Base-by-base conservation (phyloP, 768 basidiomycete genomes). In the Termitomyces sp. region DNA sequence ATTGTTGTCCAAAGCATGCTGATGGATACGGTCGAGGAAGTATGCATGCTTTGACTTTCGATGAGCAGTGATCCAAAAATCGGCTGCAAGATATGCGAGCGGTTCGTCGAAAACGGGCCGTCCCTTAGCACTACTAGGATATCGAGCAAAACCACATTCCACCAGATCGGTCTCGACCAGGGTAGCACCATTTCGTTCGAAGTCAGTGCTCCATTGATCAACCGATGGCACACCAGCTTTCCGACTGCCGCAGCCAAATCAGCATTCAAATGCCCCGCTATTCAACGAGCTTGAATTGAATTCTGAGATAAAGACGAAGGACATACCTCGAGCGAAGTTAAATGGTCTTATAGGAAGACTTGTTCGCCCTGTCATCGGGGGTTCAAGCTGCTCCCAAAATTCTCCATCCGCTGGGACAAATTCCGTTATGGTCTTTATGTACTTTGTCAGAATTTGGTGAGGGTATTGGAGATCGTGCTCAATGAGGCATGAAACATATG, bases 1-100 rank as follows among this genome's bases (percentile, higher is more conserved):
- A n/a, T 56, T 46, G 24, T 18, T 33, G 4, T 46, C 18, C 13
- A 22, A 6, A 33, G 56, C 20, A n/a, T 36, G 5, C 32, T 42
- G 11, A 28, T 45, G 42, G 2, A 57, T 45, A 2, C n/a, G 24
- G 16, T 57, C n/a, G 18, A 57, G 13, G 32, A 57, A 44, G 32
- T 45, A 45, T 11, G 9, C 11, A 33, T 57, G 42, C n/a, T 45
- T 57, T 44, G 15, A 40, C 22, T 24, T 28, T n/a, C 7, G 20
- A 6, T 35, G 16, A 15, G 28, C 24, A n/a, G 42, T 36, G 13
- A 57, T 44, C 42, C 44, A 46, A 6, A 48, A 45, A 22, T 57
- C 56, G 5, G 45, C 35, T 24, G 55, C 55, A 9, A 56, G 55
- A 45, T 56, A 56, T 24, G 55, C 55, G 1, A 56, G 32, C 9